These are phyloP conservation scores for Cystobasidium ongulense DNA, from an alignment of 768 basidiomycete species.

Conservation along the genomic window DNA sequence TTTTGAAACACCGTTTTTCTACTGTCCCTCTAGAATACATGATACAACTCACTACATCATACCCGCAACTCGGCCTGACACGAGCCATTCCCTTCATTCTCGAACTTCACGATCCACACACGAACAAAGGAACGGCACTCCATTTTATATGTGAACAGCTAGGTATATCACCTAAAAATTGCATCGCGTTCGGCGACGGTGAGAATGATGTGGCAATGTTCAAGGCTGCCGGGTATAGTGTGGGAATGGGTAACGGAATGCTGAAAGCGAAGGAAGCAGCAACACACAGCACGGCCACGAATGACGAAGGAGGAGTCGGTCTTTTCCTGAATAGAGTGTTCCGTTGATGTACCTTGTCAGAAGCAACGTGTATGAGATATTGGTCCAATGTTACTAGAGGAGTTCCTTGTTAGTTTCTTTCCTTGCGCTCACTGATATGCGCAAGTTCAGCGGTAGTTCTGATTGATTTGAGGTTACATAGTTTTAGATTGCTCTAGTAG, in stretches of 20 bases:
- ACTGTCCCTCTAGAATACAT: no score
- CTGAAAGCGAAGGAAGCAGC: constrained; percentile 8
- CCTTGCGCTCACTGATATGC: no score
- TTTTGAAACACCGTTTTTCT: not conserved
- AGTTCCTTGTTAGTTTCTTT: no score
- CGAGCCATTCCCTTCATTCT: constrained; percentile 30
- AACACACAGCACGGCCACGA: not conserved
- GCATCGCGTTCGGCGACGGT: constrained; percentile 21
- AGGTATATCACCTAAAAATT: not conserved
- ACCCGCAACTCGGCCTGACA: constrained; percentile 20
- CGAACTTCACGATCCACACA: constrained; percentile 23
- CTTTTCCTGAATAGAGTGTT: constrained; percentile 5
- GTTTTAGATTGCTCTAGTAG: no score
- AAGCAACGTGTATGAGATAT: not conserved
- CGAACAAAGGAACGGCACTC: constrained; percentile 25
- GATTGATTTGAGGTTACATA: no score
- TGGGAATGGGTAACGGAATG: constrained; percentile 27
- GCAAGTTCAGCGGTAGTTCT: no score
- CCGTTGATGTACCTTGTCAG: not conserved
- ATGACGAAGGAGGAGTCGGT: constrained; percentile 30
- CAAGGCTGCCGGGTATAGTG: constrained; percentile 10
- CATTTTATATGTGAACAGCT: not conserved
- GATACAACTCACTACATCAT: not conserved
- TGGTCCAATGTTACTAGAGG: no score
- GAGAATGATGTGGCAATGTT: constrained; percentile 31